Base-by-base conservation (phyloP, 768 basidiomycete genomes). In the Lactarius hatsudake region DNA sequence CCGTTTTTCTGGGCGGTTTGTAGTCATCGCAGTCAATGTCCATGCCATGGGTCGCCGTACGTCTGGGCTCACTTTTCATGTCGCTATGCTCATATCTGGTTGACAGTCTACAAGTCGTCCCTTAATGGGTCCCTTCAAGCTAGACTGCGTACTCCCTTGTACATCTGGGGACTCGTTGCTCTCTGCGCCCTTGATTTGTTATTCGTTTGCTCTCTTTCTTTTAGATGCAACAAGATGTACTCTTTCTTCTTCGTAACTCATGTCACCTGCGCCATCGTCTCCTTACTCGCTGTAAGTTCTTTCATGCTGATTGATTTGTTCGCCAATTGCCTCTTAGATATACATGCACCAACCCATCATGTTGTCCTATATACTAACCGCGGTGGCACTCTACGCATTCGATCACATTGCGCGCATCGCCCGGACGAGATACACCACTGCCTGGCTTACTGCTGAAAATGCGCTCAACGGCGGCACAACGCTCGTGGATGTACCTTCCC, bases 1-100 rank as follows among this genome's bases (percentile, higher is more conserved):
- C 72, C 83, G 85, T n/a, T 82, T 81, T 73, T 75, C 78, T 0
- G 86, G 86, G 15, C 64, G 76, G 5, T 66, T 83, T 63, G 58
- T 82, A 28, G 76, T 80, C 23, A 34, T 83, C 30, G 74, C 80
- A 15, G 74, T 78, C 3, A 79, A 83, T 28, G 66, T 83, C 0
- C 83, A 84, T 63, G 75, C 74, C 30, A 0, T 81, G n/a, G 78
- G 79, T 6, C 84, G 77, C 71, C 69, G 83, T 79, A 62, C 68
- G 77, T 74, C 26, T 38, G 18, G 28, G 15, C 2, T 53, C 17
- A 42, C 5, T 51, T 26, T 17, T 17, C 45, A 34, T 42, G 28
- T 12, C 18, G 2, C 13, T 43, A 18, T 18, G 53, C 57, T 66
- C 30, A 60, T 57, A 34, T 36, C 40, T 59, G 34, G 9, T 13